Evolutionary conservation across 345 rosid genomes (phyloP).

Genomic region (Populus simonii): DNA sequence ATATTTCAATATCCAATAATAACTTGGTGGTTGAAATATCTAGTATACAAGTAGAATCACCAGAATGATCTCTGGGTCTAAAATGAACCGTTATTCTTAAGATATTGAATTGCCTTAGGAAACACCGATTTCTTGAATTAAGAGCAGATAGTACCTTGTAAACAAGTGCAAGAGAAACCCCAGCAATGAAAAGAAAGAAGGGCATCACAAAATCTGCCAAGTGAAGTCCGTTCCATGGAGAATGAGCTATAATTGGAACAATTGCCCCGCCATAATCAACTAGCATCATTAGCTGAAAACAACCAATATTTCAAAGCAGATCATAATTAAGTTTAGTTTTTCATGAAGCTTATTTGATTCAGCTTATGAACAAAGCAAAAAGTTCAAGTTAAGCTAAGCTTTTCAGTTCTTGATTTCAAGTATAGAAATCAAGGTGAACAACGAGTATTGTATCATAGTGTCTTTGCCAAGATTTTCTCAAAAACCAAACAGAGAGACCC

Average conservation of each 20-base stretch:
- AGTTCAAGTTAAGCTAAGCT: not conserved
- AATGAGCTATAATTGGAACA: conserved; percentile 38
- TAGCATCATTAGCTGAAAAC: conserved; percentile 37
- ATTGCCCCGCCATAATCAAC: conserved; percentile 46
- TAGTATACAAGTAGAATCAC: too few species aligned
- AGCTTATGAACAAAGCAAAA: not conserved
- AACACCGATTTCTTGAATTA: not conserved
- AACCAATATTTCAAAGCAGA: not conserved
- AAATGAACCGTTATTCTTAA: too few species aligned
- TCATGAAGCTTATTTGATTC: not conserved
- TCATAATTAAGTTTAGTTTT: not conserved
- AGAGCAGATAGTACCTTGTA: conserved; percentile 32
- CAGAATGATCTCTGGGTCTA: too few species aligned
- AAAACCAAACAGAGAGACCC: conserved; percentile 8
- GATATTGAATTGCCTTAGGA: not conserved
- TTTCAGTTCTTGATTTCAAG: too few species aligned
- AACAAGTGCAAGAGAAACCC: conserved; percentile 45
- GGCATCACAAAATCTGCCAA: conserved; percentile 56
- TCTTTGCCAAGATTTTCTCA: not conserved
- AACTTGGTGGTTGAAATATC: too few species aligned
- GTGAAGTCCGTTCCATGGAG: conserved; percentile 46
- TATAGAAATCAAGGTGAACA: not conserved
- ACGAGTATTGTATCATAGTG: not conserved
- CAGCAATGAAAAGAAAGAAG: conserved; percentile 44
- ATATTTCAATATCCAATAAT: not conserved